Evolutionary conservation across 768 basidiomycete species (phyloP).

Genomic region (Tremella mesenterica): DNA sequence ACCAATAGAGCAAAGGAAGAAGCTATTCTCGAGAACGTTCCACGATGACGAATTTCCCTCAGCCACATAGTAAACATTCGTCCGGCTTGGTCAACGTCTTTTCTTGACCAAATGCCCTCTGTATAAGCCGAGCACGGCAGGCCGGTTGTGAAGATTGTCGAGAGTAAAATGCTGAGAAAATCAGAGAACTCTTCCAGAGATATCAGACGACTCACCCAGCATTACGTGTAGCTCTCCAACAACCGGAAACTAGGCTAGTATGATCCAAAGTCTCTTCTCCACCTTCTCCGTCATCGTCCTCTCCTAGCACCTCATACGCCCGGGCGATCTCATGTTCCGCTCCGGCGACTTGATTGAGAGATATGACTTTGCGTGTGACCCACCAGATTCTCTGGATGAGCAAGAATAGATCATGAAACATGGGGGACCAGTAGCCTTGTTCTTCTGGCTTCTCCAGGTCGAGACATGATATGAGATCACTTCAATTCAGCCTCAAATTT

Average conservation of each 20-base stretch:
- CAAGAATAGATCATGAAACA: constrained; percentile 12
- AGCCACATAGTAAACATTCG: constrained; percentile 36
- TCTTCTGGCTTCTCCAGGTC: neutral
- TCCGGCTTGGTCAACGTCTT: constrained; percentile 23
- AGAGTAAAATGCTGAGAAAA: constrained; percentile 20
- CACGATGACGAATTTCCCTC: constrained; percentile 42
- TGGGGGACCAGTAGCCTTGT: constrained; percentile 8
- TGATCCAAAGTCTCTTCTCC: constrained; percentile 23
- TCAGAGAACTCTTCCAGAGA: neutral
- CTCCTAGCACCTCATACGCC: constrained; percentile 31
- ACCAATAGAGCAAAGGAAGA: constrained; percentile 29
- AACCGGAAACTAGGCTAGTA: constrained; percentile 34
- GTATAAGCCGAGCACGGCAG: constrained; percentile 5
- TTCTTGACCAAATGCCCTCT: constrained; percentile 19
- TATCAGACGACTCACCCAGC: constrained; percentile 29
- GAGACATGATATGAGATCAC: constrained; percentile 20
- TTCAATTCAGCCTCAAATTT: too few relatives aligned
- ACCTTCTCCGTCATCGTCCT: constrained; percentile 15
- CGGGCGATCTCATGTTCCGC: constrained; percentile 42
- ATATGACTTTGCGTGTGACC: constrained; percentile 28
- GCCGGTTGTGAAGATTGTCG: constrained; percentile 18
- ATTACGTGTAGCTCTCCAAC: constrained; percentile 43
- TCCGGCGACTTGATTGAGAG: constrained; percentile 10
- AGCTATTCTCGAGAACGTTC: constrained; percentile 41
- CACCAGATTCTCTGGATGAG: constrained; percentile 29